A percentile compares a stretch with the other conserved stretches of the same genome.
These are phyloP conservation scores for Venturia pyrina DNA, from an alignment of 2,329 filamentous ascomycete genomes.

Conservation along the genomic window DNA sequence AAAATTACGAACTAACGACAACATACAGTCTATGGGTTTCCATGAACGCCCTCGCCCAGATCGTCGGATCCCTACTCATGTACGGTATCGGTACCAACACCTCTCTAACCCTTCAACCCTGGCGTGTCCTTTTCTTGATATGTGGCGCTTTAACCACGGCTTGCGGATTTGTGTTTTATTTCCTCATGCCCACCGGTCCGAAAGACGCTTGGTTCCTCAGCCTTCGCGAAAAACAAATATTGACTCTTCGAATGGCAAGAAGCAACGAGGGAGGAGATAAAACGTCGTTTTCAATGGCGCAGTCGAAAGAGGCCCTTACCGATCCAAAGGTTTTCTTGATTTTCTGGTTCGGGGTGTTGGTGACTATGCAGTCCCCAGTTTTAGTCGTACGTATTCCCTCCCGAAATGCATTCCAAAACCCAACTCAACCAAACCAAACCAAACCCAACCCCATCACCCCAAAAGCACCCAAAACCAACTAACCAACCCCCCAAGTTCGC, in stretches of 20 bases:
- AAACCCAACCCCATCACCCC: too few relatives aligned
- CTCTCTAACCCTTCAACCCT: not conserved
- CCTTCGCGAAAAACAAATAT: not conserved
- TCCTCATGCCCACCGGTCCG: not conserved
- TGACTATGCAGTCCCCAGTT: not conserved
- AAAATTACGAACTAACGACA: not conserved
- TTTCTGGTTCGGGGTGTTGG: not conserved
- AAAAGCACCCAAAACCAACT: not conserved
- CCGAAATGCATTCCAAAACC: too few relatives aligned
- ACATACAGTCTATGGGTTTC: not conserved
- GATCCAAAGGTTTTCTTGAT: not conserved
- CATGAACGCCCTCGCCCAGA: not conserved
- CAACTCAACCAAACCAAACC: too few relatives aligned
- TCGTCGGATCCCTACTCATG: not conserved
- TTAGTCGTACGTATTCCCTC: not conserved
- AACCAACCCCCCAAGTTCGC: constrained; percentile 18
- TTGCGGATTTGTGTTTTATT: not conserved
- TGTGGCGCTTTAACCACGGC: not conserved
- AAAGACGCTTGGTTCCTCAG: not conserved
- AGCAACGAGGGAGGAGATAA: not conserved
- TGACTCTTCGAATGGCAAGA: not conserved
- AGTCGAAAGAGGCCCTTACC: not conserved
- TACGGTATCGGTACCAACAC: not conserved
- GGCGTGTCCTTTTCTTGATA: not conserved
- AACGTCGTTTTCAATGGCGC: not conserved